Evolutionary conservation across 1,139 yeast species (phyloP), one percentile per base, ranked within the genome.

Genomic region (Tardiomyces digboiensis): DNA sequence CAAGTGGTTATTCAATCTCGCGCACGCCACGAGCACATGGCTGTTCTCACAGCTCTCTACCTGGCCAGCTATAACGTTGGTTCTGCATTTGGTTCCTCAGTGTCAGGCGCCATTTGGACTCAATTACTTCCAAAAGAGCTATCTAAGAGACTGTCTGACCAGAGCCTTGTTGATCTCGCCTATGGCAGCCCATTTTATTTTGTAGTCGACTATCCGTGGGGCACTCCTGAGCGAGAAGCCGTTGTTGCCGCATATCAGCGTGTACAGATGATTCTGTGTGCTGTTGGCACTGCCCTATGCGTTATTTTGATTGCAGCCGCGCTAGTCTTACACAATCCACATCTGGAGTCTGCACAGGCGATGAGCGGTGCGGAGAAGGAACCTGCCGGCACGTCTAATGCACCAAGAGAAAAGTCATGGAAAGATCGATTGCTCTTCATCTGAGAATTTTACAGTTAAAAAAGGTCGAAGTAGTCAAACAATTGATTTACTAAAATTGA

Each of bases 1-100:
- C 83, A 76, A 54, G 82, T 78, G 4, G 75, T 85, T 14, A 73
- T 81, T 49, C 80, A 79, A 54, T 64, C 85, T 1, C 72, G 74
- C 46, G 76, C 82, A 21, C 72, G 74, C 39, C 78, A 74, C 55
- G 73, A 68, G 48, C 72, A 72, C 54, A 57, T 72, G 60, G 72
- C 74, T 7, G 59, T 70, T 36, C 64, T 68, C 26, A 72, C 74
- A 44, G 65, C 76, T 2, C 52, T 74, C 21, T 62, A 72, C 46
- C 51, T 63, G n/a, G 58, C 76, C 36, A 63, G 67, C 57, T 65
- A 68, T 46, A 59, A 62, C 39, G 64, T 74, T 47, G 78, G 77
- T 38, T 54, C 64, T 40, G 72, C 74, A 13, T 56, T 74, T 42
- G 78, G 77, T 10, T 54, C 62, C 39, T 65, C 76, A 8, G 59